Evolutionary conservation across 2,329 filamentous ascomycete genomes (phyloP).

Genomic region (Claviceps sp.): DNA sequence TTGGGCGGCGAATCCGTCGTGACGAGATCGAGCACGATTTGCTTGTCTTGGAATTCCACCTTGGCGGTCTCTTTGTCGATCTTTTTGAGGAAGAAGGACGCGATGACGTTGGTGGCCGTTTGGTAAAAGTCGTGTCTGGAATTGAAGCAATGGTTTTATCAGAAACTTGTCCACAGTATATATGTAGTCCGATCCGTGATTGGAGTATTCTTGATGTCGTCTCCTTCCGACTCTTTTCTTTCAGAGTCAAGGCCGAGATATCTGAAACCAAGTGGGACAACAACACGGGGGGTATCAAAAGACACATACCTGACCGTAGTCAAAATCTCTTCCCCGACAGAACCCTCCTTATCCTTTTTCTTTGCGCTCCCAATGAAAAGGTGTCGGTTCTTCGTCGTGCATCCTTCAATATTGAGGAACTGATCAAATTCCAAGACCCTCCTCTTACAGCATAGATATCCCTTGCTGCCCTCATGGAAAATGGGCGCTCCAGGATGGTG

Average conservation of each 20-base stretch:
- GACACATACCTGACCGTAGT: slow-evolving; percentile 56
- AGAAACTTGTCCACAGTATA: neutral
- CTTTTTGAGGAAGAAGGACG: slow-evolving; percentile 92
- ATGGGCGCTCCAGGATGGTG: slow-evolving; percentile 84
- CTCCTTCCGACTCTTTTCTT: neutral
- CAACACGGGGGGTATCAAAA: neutral
- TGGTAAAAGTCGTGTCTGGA: slow-evolving; percentile 78
- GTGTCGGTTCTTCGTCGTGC: slow-evolving; percentile 68
- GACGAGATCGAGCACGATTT: slow-evolving; percentile 66
- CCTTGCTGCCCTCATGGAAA: slow-evolving; percentile 97
- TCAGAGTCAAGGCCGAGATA: too few species aligned
- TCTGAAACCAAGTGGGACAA: too few species aligned
- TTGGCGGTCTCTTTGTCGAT: slow-evolving; percentile 71
- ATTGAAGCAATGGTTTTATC: neutral
- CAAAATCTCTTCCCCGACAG: slow-evolving; percentile 56
- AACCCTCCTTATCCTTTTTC: slow-evolving; percentile 39
- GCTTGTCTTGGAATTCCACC: slow-evolving; percentile 51
- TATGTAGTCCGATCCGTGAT: neutral
- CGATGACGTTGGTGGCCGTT: slow-evolving; percentile 71
- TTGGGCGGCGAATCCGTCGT: slow-evolving; percentile 68
- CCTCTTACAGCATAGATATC: slow-evolving; percentile 93
- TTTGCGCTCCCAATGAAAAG: slow-evolving; percentile 70
- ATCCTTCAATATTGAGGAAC: slow-evolving; percentile 92
- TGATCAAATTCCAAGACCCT: slow-evolving; percentile 93
- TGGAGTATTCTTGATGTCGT: neutral